These are phyloP conservation scores for Annulohypoxylon nitens DNA, from an alignment of 495 filamentous ascomycete species.

Conservation along the genomic window DNA sequence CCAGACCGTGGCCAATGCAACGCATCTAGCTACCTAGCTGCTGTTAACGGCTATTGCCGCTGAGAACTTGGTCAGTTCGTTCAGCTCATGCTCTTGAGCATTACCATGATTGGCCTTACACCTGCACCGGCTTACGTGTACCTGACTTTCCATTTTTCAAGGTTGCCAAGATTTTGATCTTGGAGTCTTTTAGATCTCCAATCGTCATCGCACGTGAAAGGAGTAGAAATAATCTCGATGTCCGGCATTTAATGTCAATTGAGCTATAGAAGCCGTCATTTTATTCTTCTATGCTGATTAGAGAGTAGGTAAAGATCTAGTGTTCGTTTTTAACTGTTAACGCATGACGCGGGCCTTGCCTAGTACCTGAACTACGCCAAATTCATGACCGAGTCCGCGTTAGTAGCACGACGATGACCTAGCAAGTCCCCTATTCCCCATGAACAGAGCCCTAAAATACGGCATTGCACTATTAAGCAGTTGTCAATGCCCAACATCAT, in stretches of 20 bases:
- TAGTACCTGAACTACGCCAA: conserved; percentile 4
- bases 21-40: conserved; percentile 29
- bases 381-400: background rate
- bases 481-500: conserved; percentile 4
- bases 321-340: background rate
- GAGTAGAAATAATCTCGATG: background rate
- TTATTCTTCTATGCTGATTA: conserved; percentile 10
- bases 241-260: conserved; percentile 2
- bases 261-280: background rate
- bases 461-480: background rate
- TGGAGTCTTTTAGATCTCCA: conserved; percentile 17
- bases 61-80: conserved; percentile 9
- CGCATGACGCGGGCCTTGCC: background rate
- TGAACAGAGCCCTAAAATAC: background rate
- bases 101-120: conserved; percentile 30
- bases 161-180: conserved; percentile 14
- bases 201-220: conserved; percentile 28
- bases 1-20: conserved; percentile 34
- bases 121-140: conserved; percentile 9
- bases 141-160: background rate
- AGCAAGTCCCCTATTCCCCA: background rate
- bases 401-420: background rate
- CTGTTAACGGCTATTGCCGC: conserved; percentile 24
- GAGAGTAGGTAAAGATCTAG: background rate
- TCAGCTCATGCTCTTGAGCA: conserved; percentile 27